These are phyloP conservation scores for Russula vinacea DNA, from an alignment of 768 basidiomycete genomes.

Conservation along the genomic window DNA sequence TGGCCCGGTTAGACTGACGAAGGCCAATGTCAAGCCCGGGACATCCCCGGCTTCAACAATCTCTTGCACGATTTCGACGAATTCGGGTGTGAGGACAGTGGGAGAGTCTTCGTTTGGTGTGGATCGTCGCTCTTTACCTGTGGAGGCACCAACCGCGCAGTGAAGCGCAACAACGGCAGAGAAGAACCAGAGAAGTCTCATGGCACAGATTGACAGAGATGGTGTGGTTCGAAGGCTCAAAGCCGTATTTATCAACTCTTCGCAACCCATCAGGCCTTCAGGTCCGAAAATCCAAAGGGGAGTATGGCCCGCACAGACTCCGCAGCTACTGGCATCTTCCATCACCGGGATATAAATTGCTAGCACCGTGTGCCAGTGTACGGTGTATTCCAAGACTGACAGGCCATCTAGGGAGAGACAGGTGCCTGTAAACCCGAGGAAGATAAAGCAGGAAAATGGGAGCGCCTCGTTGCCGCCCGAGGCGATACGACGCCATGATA, in stretches of 20 bases:
- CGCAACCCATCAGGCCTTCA: too few relatives aligned
- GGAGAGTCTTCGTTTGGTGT: neutral
- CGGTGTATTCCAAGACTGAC: too few relatives aligned
- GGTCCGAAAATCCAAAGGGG: neutral
- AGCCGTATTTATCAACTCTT: neutral
- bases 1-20: constrained; percentile 13
- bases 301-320: too few relatives aligned
- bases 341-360: neutral
- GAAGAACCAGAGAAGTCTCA: neutral
- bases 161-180: neutral
- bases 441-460: too few relatives aligned
- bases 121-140: neutral
- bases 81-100: constrained; percentile 18
- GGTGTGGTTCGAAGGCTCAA: neutral
- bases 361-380: too few relatives aligned
- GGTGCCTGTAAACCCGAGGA: too few relatives aligned
- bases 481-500: too few relatives aligned
- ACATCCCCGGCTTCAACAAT: neutral
- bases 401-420: too few relatives aligned
- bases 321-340: neutral
- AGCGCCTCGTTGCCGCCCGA: too few relatives aligned
- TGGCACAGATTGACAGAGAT: neutral
- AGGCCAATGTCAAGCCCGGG: constrained; percentile 17
- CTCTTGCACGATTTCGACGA: neutral
- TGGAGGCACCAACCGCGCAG: neutral